Conservation (phyloP, 805 yeast genomes). For the Tetrapisispora arboricola region DNA sequence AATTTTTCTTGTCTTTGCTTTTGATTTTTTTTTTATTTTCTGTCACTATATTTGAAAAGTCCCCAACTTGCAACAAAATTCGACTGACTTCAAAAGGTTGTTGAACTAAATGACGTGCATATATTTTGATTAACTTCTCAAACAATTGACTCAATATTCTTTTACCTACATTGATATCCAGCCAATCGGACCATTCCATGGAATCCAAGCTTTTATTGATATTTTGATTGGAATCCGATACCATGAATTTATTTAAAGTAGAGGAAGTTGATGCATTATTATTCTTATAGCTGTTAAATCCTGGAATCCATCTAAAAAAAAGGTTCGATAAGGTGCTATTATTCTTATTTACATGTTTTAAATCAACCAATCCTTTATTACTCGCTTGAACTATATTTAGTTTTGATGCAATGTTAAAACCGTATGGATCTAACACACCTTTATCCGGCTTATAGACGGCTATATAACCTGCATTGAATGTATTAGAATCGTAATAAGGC, state of each 20-base stretch:
- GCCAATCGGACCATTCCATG: slow-evolving; percentile 55
- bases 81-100: slow-evolving; percentile 88
- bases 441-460: slow-evolving; percentile 51
- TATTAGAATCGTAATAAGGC: slow-evolving; percentile 62
- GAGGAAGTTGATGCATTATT: not conserved
- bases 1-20: not conserved
- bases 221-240: not conserved
- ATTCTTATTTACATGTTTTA: slow-evolving; percentile 1
- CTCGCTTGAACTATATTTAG: slow-evolving; percentile 25
- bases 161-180: slow-evolving; percentile 47
- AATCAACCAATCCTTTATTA: not conserved
- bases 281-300: not conserved
- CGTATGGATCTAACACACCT: slow-evolving; percentile 45
- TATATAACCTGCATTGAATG: slow-evolving; percentile 54
- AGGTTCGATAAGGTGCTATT: slow-evolving; percentile 7
- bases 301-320: not conserved
- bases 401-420: slow-evolving; percentile 32
- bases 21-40: not conserved
- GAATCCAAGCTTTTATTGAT: slow-evolving; percentile 30
- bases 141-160: slow-evolving; percentile 49
- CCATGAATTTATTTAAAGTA: not conserved
- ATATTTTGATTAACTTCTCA: slow-evolving; percentile 54
- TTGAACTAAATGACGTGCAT: slow-evolving; percentile 54
- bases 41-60: slow-evolving; percentile 30
- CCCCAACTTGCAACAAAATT: slow-evolving; percentile 71